Conservation (phyloP, 169 alveolate species). For the Eimeria acervulina region DNA sequence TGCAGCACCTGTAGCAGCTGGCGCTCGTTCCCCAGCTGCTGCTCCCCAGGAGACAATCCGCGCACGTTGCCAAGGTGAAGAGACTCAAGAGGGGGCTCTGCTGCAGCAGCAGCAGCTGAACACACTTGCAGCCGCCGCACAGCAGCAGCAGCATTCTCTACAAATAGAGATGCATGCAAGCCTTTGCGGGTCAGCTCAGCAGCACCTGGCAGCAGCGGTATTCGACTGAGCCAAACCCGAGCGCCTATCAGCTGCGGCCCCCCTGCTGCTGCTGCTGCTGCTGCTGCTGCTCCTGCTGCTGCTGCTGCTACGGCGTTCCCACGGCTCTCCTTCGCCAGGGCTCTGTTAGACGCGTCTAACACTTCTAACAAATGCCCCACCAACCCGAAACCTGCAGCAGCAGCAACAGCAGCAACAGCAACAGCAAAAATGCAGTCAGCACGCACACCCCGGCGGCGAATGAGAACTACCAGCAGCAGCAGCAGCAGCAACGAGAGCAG, state of each 20-base stretch:
- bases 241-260: constrained; percentile 48
- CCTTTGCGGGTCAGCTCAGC: constrained; percentile 14
- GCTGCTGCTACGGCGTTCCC: neutral
- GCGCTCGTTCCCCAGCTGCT: constrained; percentile 1
- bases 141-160: constrained; percentile 35
- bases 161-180: constrained; percentile 26
- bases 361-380: constrained; percentile 80
- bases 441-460: neutral
- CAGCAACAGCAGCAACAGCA: constrained; percentile 45
- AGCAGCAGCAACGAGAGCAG: neutral
- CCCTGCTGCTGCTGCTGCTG: constrained; percentile 36
- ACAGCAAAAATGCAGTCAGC: too few relatives aligned
- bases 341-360: constrained; percentile 58
- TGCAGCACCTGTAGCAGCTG: constrained; percentile 56
- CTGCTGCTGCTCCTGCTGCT: constrained; percentile 21
- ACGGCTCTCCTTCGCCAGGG: neutral
- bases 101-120: neutral
- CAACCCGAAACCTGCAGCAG: constrained; percentile 79
- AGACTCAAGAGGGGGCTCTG: constrained; percentile 52
- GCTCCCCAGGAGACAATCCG: constrained; percentile 45
- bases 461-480: neutral
- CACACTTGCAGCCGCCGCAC: neutral
- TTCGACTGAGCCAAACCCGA: constrained; percentile 9
- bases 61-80: constrained; percentile 1
- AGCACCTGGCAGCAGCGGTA: constrained; percentile 34